Evolutionary conservation across 2,329 filamentous ascomycete species (phyloP), one percentile per base, ranked within the genome.

Genomic region (Arthrobotrys iridis): DNA sequence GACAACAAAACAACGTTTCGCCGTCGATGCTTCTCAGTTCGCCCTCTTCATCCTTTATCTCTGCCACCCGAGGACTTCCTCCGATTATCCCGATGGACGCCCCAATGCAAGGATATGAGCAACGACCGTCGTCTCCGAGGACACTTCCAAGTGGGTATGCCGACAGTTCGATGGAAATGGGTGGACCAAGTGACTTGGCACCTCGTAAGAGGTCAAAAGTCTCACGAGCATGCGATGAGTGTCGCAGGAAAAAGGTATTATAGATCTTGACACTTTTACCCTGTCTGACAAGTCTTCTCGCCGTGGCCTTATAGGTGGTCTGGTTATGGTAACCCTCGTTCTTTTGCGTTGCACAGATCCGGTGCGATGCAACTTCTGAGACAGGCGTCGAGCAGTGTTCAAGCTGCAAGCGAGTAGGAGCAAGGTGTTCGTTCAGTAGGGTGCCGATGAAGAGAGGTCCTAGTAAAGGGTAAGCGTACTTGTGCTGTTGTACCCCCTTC

Each of bases 371-470:
- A 3, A 87, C 88, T 74, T 89, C 90, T 6, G 92, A 96, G 80
- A 86, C 87, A 4, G 89, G 88, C 13, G 88, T 91, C 15, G 87
- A 89, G 71, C 89, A 90, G 4, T 97, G 93, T 80, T 91, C 91
- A 1, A 94, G 92, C 80, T 96, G 93, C 81, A 88, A 89, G 64
- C 88, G 92, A 62, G 89, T 91, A 5, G 87, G 87, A n/a, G 87
- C 89, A n/a, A 84, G 85, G 20, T 97, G 93, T 82, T 86, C 93
- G 18, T 97, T 96, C 81, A 96, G 91, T 82, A 88, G 93, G 58
- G 90, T 95, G 63, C 93, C 92, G 0, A 92, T 95, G 85, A 96
- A 95, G 82, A 87, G 92, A 75, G 93, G 93, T 1, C 93, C 93
- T 1, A 95, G 91, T 80, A 97, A 96, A 86, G 93, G 93, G 86